These are phyloP conservation scores for Paramecium biaurelia DNA, from an alignment of 73 alveolate genomes.

Conservation along the genomic window DNA sequence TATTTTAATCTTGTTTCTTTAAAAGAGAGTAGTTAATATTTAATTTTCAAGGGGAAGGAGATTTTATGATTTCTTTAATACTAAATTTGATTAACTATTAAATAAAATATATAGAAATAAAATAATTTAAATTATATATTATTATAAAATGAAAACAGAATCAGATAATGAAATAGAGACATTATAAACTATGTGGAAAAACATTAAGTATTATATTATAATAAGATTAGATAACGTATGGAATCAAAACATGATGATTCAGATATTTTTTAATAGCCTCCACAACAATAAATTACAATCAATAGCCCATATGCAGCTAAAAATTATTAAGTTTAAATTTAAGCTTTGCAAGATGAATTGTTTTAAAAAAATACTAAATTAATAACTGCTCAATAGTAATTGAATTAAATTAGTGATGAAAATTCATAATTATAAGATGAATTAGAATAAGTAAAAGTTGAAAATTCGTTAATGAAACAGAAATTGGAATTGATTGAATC, in stretches of 20 bases:
- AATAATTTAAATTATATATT: not conserved
- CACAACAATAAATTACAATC: not conserved
- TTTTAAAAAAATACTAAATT: conserved; percentile 2
- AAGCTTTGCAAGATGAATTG: conserved; percentile 31
- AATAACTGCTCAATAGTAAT: not conserved
- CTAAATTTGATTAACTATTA: not conserved
- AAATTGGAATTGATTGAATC: conserved; percentile 2
- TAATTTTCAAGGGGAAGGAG: not conserved
- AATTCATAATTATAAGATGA: not conserved
- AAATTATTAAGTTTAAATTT: not conserved
- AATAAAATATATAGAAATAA: not conserved
- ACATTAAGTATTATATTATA: not conserved
- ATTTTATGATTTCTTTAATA: not conserved
- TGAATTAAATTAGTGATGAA: not conserved
- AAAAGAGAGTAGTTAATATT: not conserved
- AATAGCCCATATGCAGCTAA: conserved; percentile 35
- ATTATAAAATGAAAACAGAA: not conserved
- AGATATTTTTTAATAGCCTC: not conserved
- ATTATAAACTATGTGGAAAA: conserved; percentile 17
- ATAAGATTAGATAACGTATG: not conserved
- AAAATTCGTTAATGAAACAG: not conserved
- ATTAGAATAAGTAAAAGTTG: not conserved
- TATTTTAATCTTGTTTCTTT: not conserved
- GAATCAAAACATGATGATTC: conserved; percentile 51
- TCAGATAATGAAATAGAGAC: not conserved